Evolutionary conservation across 257 asterid genomes (phyloP), one percentile per base, ranked within the genome.

Genomic region (Rubia yunnanensis): DNA sequence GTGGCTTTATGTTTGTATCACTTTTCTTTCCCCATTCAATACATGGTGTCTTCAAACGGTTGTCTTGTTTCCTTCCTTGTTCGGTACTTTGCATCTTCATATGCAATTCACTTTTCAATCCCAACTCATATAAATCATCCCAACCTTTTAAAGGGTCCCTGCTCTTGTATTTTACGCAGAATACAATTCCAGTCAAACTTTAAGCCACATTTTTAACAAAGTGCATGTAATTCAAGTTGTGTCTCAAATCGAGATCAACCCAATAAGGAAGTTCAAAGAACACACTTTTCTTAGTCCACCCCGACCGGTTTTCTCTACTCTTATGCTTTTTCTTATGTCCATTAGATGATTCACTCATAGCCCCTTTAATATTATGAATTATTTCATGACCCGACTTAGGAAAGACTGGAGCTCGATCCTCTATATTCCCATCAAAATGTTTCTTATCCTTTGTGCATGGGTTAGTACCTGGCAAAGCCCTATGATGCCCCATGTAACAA

Each of bases 401-500:
- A 6, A 20, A 9, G 7, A 5, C 7, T 1, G 30, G 59, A 1
- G 35, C 32, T 6, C 20, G 24, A 36, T 5, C 57, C 55, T 17
- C 32, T 31, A 1, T 0, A 0, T 59, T 49, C 36, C 28, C 39
- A 64, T 26, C 53, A 34, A 35, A 36, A 5, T 11, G 10, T 20
- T 55, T 15, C 60, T 64, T 14, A 26, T 44, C 26, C 8, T 57
- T 0, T 50, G 54, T 60, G 41, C 69, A 1, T 20, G 1, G 60
- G 69, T 65, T 1, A 20, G 7, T 5, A 1, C 10, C 0, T n/a
- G 46, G 63, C 4, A 73, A 52, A 34, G 28, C 53, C 0, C 28
- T 22, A 3, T 22, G 61, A 10, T 73, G 67, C 1, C 73, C 35
- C 57, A 63, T 63, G 18, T 56, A 68, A 48, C 62, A 68, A 0